Evolutionary conservation across 192 early-diverging fungal genomes (phyloP).

Genomic region (Coemansia aciculifera): DNA sequence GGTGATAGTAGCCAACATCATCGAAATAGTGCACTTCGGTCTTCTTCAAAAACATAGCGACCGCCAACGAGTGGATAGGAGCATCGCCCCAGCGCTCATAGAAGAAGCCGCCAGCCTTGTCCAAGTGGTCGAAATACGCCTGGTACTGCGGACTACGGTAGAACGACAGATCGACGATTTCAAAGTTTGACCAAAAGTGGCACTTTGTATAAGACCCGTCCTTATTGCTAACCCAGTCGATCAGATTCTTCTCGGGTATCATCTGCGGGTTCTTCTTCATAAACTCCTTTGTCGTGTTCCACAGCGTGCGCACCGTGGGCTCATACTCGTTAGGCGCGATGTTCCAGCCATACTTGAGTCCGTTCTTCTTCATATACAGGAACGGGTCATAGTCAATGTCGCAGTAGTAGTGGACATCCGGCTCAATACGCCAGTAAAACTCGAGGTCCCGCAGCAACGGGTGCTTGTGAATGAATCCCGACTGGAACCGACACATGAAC

Average conservation of each 20-base stretch:
- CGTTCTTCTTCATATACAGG: constrained; percentile 37
- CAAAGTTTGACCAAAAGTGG: constrained; percentile 89
- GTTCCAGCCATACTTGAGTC: constrained; percentile 41
- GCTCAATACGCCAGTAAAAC: constrained; percentile 58
- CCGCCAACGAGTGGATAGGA: constrained; percentile 69
- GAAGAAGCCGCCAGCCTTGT: constrained; percentile 81
- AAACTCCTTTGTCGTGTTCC: constrained; percentile 31
- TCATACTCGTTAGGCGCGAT: constrained; percentile 30
- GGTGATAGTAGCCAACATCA: constrained; percentile 67
- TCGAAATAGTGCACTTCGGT: constrained; percentile 69
- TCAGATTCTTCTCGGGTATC: constrained; percentile 26
- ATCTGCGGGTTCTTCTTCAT: constrained; percentile 25
- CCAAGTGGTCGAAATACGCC: constrained; percentile 70
- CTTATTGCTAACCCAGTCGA: constrained; percentile 36
- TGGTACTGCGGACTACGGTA: constrained; percentile 61
- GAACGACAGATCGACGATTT: constrained; percentile 75
- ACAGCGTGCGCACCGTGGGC: constrained; percentile 39
- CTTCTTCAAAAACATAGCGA: constrained; percentile 56
- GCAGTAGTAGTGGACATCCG: constrained; percentile 49
- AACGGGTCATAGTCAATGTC: constrained; percentile 54
- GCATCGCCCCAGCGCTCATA: constrained; percentile 75
- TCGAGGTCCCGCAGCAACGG: constrained; percentile 40
- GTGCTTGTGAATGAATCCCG: constrained; percentile 42
- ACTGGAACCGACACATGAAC: constrained; percentile 43
- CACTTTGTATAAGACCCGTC: constrained; percentile 60